Percentiles rank a stretch among this genome's conserved stretches.
These are phyloP conservation scores for Melaleuca quinquenervia DNA, from an alignment of 345 rosid species.

Conservation along the genomic window DNA sequence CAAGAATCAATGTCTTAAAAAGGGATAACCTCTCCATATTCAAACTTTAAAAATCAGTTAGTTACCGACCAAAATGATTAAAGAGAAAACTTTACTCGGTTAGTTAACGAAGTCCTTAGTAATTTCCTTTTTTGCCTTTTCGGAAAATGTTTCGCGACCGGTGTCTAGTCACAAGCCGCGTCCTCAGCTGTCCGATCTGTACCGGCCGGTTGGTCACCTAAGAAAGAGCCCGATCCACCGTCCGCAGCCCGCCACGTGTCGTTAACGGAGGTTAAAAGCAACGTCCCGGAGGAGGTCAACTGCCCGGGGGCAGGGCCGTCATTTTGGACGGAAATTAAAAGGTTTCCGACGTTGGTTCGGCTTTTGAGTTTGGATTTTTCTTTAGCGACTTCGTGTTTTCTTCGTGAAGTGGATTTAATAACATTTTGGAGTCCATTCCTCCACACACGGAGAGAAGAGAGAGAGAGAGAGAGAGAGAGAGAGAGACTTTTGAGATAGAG, in stretches of 20 bases:
- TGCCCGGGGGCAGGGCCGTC: background rate
- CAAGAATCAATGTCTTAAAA: background rate
- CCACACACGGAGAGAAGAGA: background rate
- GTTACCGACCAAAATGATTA: background rate
- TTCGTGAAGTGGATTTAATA: constrained; percentile 20
- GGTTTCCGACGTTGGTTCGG: background rate
- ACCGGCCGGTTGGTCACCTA: background rate
- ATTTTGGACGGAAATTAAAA: background rate
- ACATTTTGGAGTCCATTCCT: constrained; percentile 12
- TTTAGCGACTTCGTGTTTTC: background rate
- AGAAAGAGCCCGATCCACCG: background rate
- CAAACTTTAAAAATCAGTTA: background rate
- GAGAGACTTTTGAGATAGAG: background rate
- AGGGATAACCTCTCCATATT: background rate
- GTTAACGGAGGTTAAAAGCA: background rate
- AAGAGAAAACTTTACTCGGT: no score
- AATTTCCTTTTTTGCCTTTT: background rate
- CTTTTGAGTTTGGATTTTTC: background rate
- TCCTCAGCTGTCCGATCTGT: background rate
- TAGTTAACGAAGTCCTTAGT: background rate
- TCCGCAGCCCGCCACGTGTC: background rate
- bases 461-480: background rate
- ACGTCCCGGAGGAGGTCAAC: background rate
- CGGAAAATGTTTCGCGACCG: background rate
- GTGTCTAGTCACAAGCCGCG: background rate